These are phyloP conservation scores for Aspergillus sojae DNA, from an alignment of 2,329 filamentous ascomycete species.

Conservation along the genomic window DNA sequence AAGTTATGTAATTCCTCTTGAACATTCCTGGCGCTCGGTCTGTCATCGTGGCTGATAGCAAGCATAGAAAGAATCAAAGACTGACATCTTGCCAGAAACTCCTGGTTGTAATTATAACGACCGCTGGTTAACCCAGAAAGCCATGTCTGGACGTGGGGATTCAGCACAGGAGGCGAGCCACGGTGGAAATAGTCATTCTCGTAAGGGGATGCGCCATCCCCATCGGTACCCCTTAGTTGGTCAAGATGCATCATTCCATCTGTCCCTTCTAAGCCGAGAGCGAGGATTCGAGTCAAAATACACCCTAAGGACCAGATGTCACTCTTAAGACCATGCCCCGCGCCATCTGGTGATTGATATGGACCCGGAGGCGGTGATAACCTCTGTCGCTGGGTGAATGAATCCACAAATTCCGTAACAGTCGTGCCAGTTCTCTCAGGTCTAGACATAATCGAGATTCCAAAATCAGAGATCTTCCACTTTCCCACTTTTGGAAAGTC, in stretches of 20 bases:
- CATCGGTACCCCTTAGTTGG: background rate
- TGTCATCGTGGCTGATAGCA: background rate
- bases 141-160: slow-evolving; percentile 19
- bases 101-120: background rate
- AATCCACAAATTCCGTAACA: slow-evolving; percentile 2
- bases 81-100: background rate
- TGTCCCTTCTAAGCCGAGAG: slow-evolving; percentile 15
- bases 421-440: background rate
- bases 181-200: slow-evolving; percentile 15
- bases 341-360: slow-evolving; percentile 20
- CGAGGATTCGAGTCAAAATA: slow-evolving; percentile 22
- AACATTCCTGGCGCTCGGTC: slow-evolving; percentile 4
- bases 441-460: slow-evolving; percentile 19
- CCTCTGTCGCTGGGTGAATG: background rate
- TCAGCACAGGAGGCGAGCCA: slow-evolving; percentile 8
- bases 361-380: background rate
- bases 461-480: slow-evolving; percentile 31
- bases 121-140: slow-evolving; percentile 2
- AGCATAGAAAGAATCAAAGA: slow-evolving; percentile 7
- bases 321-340: slow-evolving; percentile 11
- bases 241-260: slow-evolving; percentile 11
- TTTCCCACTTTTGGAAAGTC: slow-evolving; percentile 15
- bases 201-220: slow-evolving; percentile 7
- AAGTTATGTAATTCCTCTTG: background rate
- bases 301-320: slow-evolving; percentile 29